phyloP scores from a whole-genome alignment of 208 protist genomes.

The Acanthamoeba sp. region DNA sequence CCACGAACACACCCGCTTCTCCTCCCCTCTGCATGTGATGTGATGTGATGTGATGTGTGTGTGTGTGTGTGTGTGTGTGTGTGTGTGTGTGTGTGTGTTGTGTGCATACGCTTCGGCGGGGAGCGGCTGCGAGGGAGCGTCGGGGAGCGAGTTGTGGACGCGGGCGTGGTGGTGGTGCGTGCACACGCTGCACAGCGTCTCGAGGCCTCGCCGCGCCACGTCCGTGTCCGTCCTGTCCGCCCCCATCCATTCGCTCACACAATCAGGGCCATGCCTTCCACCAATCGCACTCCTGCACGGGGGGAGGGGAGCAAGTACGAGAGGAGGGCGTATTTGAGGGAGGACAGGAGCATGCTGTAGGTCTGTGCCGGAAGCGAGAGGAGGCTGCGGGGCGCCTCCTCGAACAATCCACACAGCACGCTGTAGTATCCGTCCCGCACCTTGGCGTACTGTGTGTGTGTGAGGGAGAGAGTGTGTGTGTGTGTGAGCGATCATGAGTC shows the following conservation, averaged over 20 bases:
- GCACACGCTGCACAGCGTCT: conserved; percentile 51
- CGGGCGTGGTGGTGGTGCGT: not conserved
- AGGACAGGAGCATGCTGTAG: conserved; percentile 48
- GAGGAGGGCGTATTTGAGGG: conserved; percentile 54
- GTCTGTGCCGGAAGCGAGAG: not conserved
- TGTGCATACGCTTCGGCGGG: conserved; percentile 21
- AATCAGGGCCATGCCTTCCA: too few relatives aligned
- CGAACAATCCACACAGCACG: conserved; percentile 62
- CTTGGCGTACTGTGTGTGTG: conserved; percentile 54
- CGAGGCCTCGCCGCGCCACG: not conserved
- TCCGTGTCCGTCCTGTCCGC: conserved; percentile 18
- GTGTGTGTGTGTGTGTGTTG: too few relatives aligned
- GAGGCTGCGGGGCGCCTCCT: conserved; percentile 31
- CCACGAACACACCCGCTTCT: not conserved
- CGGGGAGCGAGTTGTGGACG: not conserved
- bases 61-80: too few relatives aligned
- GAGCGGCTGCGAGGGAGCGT: not conserved
- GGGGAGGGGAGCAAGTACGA: conserved; percentile 38
- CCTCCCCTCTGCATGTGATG: too few relatives aligned
- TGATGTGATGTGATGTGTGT: not conserved
- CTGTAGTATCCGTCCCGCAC: conserved; percentile 35
- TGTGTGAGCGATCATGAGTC: not conserved
- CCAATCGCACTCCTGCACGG: too few relatives aligned
- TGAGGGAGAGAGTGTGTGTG: too few relatives aligned
- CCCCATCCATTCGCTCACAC: too few relatives aligned